Evolutionary conservation across 2,329 filamentous ascomycete genomes (phyloP).

Genomic region (Thelonectria discophora): DNA sequence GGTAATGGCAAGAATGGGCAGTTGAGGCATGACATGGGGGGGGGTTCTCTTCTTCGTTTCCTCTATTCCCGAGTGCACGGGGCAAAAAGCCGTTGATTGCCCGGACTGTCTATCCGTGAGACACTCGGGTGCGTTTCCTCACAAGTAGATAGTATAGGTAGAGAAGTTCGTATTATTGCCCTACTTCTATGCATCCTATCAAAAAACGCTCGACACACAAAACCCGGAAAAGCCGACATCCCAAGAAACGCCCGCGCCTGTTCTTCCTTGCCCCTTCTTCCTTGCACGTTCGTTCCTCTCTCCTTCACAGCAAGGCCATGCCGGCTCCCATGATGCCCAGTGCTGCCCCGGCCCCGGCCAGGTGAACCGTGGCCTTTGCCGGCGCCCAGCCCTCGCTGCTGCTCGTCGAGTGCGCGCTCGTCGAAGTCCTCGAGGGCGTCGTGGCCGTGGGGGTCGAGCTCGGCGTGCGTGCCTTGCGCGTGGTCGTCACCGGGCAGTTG

Average conservation of each 20-base stretch:
- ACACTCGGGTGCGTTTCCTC: no score
- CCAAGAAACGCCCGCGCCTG: not conserved
- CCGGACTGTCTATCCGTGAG: no score
- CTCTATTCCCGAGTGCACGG: no score
- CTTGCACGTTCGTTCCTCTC: not conserved
- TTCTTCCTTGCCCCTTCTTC: no score
- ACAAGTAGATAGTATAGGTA: no score
- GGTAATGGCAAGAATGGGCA: not conserved
- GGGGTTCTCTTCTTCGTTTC: no score
- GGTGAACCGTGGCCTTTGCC: constrained; percentile 40
- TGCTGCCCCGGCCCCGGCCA: constrained; percentile 43
- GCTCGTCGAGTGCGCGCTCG: constrained; percentile 29
- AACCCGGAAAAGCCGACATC: not conserved
- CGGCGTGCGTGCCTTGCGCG: constrained; percentile 13
- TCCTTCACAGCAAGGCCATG: constrained; percentile 37
- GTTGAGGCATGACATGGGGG: not conserved
- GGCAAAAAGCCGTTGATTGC: no score
- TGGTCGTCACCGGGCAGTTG: constrained; percentile 49
- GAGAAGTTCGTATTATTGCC: not conserved
- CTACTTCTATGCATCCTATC: not conserved
- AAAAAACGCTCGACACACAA: not conserved
- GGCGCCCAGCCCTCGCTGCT: constrained; percentile 38
- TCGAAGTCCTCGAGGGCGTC: not conserved
- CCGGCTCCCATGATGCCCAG: constrained; percentile 44
- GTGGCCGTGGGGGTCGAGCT: constrained; percentile 30